A percentile compares a stretch with the other conserved stretches of the same genome.
These are phyloP conservation scores for Talaromyces sp. DNA, from an alignment of 2,329 filamentous ascomycete species.

Conservation along the genomic window DNA sequence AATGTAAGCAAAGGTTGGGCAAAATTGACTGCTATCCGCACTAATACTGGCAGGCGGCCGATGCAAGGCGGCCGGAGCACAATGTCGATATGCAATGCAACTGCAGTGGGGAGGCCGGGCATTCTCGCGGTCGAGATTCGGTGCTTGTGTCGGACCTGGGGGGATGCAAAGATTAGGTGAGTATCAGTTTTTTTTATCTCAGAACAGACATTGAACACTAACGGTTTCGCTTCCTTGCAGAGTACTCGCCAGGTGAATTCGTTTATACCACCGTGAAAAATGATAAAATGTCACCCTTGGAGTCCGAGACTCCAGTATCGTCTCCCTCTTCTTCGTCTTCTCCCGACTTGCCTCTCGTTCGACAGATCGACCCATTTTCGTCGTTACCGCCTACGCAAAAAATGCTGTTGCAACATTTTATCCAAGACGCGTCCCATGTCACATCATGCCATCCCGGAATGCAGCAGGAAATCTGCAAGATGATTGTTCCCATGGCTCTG, in stretches of 20 bases:
- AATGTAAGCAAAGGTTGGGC: slow-evolving; percentile 19
- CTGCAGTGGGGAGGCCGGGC: slow-evolving; percentile 38
- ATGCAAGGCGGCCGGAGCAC: slow-evolving; percentile 31
- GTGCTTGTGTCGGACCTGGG: slow-evolving; percentile 28
- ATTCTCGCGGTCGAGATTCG: slow-evolving; percentile 36
- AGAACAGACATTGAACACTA: neutral
- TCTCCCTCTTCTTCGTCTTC: slow-evolving; percentile 12
- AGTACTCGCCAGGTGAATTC: slow-evolving; percentile 36
- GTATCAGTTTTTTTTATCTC: neutral
- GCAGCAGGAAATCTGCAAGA: slow-evolving; percentile 37
- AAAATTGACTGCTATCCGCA: neutral
- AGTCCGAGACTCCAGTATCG: slow-evolving; percentile 5
- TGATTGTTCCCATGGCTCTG: slow-evolving; percentile 41
- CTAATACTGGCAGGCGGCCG: slow-evolving; percentile 18
- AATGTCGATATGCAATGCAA: slow-evolving; percentile 37
- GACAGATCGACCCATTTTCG: slow-evolving; percentile 31
- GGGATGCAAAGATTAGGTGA: slow-evolving; percentile 33
- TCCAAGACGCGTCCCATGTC: slow-evolving; percentile 36
- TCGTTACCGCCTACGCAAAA: slow-evolving; percentile 31
- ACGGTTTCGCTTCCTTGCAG: slow-evolving; percentile 14
- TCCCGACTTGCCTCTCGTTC: slow-evolving; percentile 20
- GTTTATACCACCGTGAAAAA: slow-evolving; percentile 32
- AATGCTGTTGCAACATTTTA: slow-evolving; percentile 36
- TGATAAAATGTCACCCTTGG: neutral
- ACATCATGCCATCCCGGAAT: slow-evolving; percentile 37